A percentile compares a stretch with the other conserved stretches of the same genome.
Conservation (phyloP, 305 asterid genomes). For the Fraxinus ornus region DNA sequence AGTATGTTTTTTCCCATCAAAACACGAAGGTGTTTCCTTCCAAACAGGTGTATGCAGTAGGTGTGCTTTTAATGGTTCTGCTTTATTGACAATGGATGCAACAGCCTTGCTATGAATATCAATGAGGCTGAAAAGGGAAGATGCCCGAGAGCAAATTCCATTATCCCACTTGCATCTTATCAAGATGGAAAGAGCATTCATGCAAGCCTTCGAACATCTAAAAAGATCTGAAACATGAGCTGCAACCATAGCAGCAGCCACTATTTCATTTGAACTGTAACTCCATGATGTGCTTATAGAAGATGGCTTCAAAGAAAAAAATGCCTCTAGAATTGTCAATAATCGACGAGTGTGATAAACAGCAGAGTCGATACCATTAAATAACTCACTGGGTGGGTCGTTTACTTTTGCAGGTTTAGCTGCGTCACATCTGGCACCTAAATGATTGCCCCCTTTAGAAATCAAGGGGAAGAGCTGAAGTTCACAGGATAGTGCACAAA, state of each 20-base stretch:
- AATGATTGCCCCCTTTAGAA: conserved; percentile 49
- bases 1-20: conserved; percentile 54
- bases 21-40: conserved; percentile 48
- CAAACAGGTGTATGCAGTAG: conserved; percentile 56
- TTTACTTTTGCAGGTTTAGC: conserved; percentile 52
- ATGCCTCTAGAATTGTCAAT: conserved; percentile 87
- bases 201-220: conserved; percentile 89
- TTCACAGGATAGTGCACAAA: conserved; percentile 96
- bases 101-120: conserved; percentile 91
- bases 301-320: conserved; percentile 91
- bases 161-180: conserved; percentile 90
- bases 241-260: conserved; percentile 99
- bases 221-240: conserved; percentile 96
- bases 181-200: conserved; percentile 80
- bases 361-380: conserved; percentile 71
- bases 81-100: conserved; percentile 88
- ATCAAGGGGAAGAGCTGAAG: conserved; percentile 86
- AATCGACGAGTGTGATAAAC: conserved; percentile 82
- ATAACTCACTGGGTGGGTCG: conserved; percentile 51
- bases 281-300: conserved; percentile 89
- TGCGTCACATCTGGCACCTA: conserved; percentile 31
- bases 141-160: conserved; percentile 78
- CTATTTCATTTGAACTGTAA: conserved; percentile 90
- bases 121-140: conserved; percentile 88
- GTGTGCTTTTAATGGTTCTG: conserved; percentile 91